Evolutionary conservation across 306 rosid genomes (phyloP).

Genomic region (Glycine soja): DNA sequence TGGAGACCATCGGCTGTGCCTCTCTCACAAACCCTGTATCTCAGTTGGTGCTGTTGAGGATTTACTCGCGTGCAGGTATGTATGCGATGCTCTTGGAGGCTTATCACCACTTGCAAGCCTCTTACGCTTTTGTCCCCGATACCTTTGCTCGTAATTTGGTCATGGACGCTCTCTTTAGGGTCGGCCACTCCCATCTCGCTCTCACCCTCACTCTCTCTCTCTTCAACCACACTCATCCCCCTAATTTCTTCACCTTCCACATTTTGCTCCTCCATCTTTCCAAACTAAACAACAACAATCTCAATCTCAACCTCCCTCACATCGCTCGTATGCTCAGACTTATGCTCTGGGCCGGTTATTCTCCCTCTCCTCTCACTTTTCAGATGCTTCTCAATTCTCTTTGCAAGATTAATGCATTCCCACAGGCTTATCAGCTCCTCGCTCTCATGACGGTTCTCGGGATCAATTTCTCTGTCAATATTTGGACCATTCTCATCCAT

Average conservation of each 20-base stretch:
- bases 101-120: too few relatives aligned
- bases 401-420: conserved; percentile 56
- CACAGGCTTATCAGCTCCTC: conserved; percentile 60
- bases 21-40: too few relatives aligned
- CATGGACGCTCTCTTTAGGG: too few relatives aligned
- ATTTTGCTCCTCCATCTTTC: conserved; percentile 58
- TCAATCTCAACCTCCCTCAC: neutral
- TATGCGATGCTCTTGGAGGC: too few relatives aligned
- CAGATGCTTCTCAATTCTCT: conserved; percentile 58
- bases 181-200: too few relatives aligned
- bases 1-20: too few relatives aligned
- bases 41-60: too few relatives aligned
- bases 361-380: conserved; percentile 55
- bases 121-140: too few relatives aligned
- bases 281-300: conserved; percentile 38
- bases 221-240: conserved; percentile 47
- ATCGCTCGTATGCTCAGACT: conserved; percentile 38
- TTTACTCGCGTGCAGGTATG: too few relatives aligned
- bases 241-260: conserved; percentile 66
- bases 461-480: conserved; percentile 40
- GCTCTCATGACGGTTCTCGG: conserved; percentile 65
- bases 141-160: too few relatives aligned
- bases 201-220: conserved; percentile 22
- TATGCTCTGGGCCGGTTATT: conserved; percentile 56
- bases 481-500: conserved; percentile 59